Percentiles rank a stretch among this genome's conserved stretches.
These are phyloP conservation scores for Coemansia sp. DNA, from an alignment of 192 early-diverging fungal species.

Conservation along the genomic window DNA sequence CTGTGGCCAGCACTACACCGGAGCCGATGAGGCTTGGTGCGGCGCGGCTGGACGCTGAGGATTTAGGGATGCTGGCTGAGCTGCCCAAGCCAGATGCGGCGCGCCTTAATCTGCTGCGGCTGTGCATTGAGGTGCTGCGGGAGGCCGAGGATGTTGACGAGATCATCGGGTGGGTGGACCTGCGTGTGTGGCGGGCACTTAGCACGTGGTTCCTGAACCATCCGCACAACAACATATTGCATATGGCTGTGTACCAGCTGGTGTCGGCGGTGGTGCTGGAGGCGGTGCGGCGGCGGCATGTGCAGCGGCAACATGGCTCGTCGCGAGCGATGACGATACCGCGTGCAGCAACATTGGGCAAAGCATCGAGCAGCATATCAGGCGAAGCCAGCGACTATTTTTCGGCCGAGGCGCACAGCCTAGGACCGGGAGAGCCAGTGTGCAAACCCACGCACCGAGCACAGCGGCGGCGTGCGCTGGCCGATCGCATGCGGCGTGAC, in stretches of 20 bases:
- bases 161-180: slow-evolving; percentile 48
- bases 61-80: slow-evolving; percentile 30
- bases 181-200: slow-evolving; percentile 52
- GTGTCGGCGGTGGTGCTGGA: slow-evolving; percentile 39
- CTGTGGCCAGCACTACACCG: slow-evolving; percentile 44
- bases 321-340: background rate
- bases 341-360: background rate
- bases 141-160: slow-evolving; percentile 48
- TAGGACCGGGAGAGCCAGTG: slow-evolving; percentile 1
- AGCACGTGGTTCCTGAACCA: slow-evolving; percentile 53
- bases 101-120: slow-evolving; percentile 38
- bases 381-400: slow-evolving; percentile 13
- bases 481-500: slow-evolving; percentile 44
- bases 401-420: slow-evolving; percentile 5
- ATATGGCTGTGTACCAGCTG: slow-evolving; percentile 45
- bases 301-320: slow-evolving; percentile 13
- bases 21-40: slow-evolving; percentile 15
- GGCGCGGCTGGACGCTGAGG: slow-evolving; percentile 41
- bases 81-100: slow-evolving; percentile 43
- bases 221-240: slow-evolving; percentile 53
- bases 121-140: slow-evolving; percentile 46
- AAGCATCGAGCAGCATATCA: background rate
- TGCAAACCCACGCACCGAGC: slow-evolving; percentile 22
- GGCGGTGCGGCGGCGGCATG: slow-evolving; percentile 38
- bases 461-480: slow-evolving; percentile 30